A percentile compares a stretch with the other conserved stretches of the same genome.
Evolutionary conservation across 2,329 filamentous ascomycete species (phyloP).

Genomic region (Phialemoniopsis sp.): DNA sequence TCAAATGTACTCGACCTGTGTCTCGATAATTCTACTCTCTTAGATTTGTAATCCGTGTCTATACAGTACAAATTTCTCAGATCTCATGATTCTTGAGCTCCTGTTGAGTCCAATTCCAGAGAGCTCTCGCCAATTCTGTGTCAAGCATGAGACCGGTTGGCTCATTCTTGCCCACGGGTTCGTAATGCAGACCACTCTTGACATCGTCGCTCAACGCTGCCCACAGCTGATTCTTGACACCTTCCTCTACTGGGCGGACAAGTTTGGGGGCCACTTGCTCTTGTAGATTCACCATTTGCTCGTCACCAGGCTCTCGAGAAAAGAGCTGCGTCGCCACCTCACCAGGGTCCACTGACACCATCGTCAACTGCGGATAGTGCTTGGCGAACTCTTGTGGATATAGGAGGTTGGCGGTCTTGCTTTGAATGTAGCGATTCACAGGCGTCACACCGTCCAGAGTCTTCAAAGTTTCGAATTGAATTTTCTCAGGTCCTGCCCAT

Average conservation of each 20-base stretch:
- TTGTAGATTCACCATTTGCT: too few species aligned
- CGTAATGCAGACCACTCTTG: slow-evolving; percentile 23
- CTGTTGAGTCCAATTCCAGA: too few species aligned
- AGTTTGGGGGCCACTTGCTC: too few species aligned
- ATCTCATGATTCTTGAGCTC: too few species aligned
- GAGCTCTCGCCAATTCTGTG: slow-evolving; percentile 13
- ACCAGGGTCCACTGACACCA: slow-evolving; percentile 21
- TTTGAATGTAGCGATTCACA: slow-evolving; percentile 23
- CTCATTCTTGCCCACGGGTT: slow-evolving; percentile 20
- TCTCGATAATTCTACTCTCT: too few species aligned
- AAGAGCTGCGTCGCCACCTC: slow-evolving; percentile 14
- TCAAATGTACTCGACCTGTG: too few species aligned
- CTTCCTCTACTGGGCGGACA: too few species aligned
- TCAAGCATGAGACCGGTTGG: slow-evolving; percentile 11
- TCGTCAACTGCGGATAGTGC: slow-evolving; percentile 17
- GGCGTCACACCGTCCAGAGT: too few species aligned
- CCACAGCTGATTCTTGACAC: slow-evolving; percentile 42
- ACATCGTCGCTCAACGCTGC: slow-evolving; percentile 26
- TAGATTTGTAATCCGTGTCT: too few species aligned
- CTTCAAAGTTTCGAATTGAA: too few species aligned
- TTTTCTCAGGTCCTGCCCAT: slow-evolving; percentile 6
- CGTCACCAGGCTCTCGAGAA: too few species aligned
- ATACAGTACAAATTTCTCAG: too few species aligned
- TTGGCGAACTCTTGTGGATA: slow-evolving; percentile 20
- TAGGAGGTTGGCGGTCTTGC: slow-evolving; percentile 26